Percentiles rank a stretch among this genome's conserved stretches.
Conservation (phyloP, 345 rosid genomes). For the Microthlaspi erraticum region DNA sequence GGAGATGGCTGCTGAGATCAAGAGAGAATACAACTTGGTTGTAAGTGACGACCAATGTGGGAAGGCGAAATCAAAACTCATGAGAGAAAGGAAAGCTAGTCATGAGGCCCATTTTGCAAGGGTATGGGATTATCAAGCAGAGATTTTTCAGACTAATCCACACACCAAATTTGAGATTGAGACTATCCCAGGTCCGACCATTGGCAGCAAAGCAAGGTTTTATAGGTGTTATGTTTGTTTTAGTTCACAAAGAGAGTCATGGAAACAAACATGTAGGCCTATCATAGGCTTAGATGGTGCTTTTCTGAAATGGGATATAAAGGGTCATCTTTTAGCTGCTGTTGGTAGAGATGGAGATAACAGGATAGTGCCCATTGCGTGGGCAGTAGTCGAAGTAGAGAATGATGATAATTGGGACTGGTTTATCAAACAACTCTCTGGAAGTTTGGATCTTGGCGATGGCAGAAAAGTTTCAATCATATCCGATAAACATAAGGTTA, state of each 20-base stretch:
- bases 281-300: constrained; percentile 1
- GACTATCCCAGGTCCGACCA: background rate
- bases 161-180: background rate
- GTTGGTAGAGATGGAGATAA: background rate
- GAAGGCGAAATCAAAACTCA: background rate
- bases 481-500: too few relatives aligned
- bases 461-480: too few relatives aligned
- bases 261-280: background rate
- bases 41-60: background rate
- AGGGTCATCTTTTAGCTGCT: background rate
- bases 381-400: too few relatives aligned
- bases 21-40: background rate
- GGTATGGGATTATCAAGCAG: background rate
- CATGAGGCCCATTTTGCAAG: background rate
- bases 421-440: too few relatives aligned
- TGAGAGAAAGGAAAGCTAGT: background rate
- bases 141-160: background rate
- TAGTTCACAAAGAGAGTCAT: background rate
- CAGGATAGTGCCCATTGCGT: too few relatives aligned
- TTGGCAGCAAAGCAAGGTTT: background rate
- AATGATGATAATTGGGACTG: too few relatives aligned
- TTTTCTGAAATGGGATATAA: background rate
- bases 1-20: background rate
- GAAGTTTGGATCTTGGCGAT: too few relatives aligned
- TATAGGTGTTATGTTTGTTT: background rate